A percentile compares a stretch with the other conserved stretches of the same genome.
phyloP scores from a whole-genome alignment of 192 early-diverging fungal species.

The Coemansia sp. region DNA sequence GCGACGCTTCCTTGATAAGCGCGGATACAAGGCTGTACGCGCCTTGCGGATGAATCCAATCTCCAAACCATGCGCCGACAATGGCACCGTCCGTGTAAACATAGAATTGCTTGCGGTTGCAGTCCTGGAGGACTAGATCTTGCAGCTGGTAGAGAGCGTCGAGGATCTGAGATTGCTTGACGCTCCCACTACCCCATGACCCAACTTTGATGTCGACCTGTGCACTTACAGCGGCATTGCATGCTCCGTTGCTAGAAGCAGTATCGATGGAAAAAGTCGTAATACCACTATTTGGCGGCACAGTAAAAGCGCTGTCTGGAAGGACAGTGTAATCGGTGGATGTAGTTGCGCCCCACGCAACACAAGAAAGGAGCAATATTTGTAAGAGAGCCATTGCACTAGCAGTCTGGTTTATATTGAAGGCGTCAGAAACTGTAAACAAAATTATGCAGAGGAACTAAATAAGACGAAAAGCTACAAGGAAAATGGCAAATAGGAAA shows the following conservation, averaged over 20 bases:
- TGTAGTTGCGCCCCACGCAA: neutral
- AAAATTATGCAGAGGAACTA: no score
- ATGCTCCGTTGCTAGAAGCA: neutral
- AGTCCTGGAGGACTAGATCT: neutral
- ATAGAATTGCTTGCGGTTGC: constrained; percentile 1
- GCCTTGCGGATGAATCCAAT: neutral
- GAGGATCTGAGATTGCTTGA: neutral
- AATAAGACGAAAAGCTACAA: no score
- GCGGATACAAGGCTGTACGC: neutral
- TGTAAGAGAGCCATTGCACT: neutral
- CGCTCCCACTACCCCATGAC: neutral
- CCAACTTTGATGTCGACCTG: neutral
- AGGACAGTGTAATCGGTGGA: neutral
- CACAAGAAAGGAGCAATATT: neutral
- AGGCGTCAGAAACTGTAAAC: no score
- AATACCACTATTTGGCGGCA: no score
- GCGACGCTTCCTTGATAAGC: neutral
- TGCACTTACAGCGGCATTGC: neutral
- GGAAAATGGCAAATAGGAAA: no score
- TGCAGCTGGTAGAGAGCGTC: neutral
- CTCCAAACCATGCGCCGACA: constrained; percentile 1
- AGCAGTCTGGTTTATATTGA: no score
- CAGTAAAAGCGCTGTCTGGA: neutral
- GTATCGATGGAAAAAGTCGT: neutral
- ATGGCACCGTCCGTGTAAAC: neutral